A percentile compares a stretch with the other conserved stretches of the same genome.
Conservation (phyloP, 768 basidiomycete genomes). For the Mycena vulgaris region DNA sequence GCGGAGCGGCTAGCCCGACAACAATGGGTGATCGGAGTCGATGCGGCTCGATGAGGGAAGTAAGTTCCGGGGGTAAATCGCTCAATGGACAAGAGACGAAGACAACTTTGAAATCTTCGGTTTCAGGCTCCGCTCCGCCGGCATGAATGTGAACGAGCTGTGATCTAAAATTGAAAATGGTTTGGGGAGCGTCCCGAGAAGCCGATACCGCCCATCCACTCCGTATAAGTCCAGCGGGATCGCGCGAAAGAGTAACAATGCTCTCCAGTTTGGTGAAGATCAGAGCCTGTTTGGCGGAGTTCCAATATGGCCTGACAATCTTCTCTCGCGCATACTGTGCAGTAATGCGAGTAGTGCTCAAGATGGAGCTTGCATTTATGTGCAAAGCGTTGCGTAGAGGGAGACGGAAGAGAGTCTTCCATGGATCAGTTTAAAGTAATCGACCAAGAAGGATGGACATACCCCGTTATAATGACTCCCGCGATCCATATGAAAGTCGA, state of each 20-base stretch:
- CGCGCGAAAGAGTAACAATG: slow-evolving; percentile 48
- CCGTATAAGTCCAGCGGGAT: slow-evolving; percentile 9
- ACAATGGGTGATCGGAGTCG: slow-evolving; percentile 49
- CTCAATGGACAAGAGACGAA: slow-evolving; percentile 10
- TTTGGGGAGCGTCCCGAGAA: slow-evolving; percentile 32
- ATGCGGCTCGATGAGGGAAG: slow-evolving; percentile 35
- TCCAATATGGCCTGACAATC: slow-evolving; percentile 50
- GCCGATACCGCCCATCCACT: slow-evolving; percentile 46
- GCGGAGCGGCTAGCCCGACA: slow-evolving; percentile 51
- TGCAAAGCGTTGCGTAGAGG: slow-evolving; percentile 56
- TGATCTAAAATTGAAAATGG: slow-evolving; percentile 30
- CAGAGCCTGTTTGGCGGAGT: slow-evolving; percentile 53
- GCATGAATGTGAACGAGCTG: slow-evolving; percentile 24
- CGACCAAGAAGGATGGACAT: slow-evolving; percentile 34
- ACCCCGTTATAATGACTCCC: slow-evolving; percentile 57
- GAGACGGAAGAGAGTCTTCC: slow-evolving; percentile 63
- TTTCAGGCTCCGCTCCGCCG: neutral
- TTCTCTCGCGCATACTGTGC: slow-evolving; percentile 40
- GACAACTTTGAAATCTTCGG: slow-evolving; percentile 33
- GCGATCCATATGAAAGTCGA: slow-evolving; percentile 52
- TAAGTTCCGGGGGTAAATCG: slow-evolving; percentile 22
- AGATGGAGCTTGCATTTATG: slow-evolving; percentile 41
- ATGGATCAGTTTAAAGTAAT: slow-evolving; percentile 17
- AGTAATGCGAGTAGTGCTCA: slow-evolving; percentile 41
- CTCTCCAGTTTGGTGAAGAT: slow-evolving; percentile 57